Percentiles rank a stretch among this genome's conserved stretches.
phyloP scores from a whole-genome alignment of 2,329 filamentous ascomycete genomes.

The Colletotrichum agaves region DNA sequence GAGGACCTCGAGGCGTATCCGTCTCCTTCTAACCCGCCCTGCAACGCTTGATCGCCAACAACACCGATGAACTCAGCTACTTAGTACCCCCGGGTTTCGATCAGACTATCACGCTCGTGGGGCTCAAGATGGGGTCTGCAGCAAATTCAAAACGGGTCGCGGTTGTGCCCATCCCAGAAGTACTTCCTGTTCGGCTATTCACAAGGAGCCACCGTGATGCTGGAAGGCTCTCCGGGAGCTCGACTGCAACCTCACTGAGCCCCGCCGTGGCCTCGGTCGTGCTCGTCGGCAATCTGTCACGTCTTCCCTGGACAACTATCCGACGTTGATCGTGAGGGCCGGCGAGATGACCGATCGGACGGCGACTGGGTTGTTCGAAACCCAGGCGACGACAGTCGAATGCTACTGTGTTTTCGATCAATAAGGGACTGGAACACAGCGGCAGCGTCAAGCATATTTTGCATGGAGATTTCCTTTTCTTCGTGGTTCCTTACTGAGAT shows the following conservation, averaged over 20 bases:
- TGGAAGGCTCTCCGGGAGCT: background rate
- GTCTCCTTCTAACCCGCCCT: background rate
- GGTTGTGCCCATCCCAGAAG: background rate
- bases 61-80: background rate
- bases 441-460: background rate
- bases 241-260: background rate
- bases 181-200: background rate
- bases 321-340: background rate
- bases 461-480: background rate
- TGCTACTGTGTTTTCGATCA: background rate
- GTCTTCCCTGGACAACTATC: background rate
- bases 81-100: background rate
- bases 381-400: background rate
- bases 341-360: background rate
- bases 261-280: background rate
- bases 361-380: background rate
- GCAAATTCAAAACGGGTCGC: background rate
- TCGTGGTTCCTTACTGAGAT: too few relatives aligned
- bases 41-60: background rate
- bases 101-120: background rate
- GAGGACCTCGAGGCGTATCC: background rate
- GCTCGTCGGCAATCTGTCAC: background rate
- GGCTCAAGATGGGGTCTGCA: background rate
- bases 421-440: background rate
- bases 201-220: background rate